Conservation (phyloP, 2,329 filamentous ascomycete species). For the Aspergillus sp. region DNA sequence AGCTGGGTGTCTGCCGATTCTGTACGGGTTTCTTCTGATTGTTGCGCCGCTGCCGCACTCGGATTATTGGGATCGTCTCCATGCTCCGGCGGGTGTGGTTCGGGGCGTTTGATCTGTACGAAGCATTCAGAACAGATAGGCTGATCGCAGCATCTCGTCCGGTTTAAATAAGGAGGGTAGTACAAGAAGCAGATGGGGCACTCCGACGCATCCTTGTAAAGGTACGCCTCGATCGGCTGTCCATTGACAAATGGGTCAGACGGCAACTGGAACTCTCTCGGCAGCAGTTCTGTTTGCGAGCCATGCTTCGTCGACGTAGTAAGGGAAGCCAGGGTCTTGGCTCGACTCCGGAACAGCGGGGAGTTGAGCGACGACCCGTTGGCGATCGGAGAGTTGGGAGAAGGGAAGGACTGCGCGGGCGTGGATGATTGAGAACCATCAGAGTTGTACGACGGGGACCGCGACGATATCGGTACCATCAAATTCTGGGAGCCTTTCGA, state of each 20-base stretch:
- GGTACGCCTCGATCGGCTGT: constrained; percentile 81
- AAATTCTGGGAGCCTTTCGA: constrained; percentile 57
- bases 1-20: constrained; percentile 52
- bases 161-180: constrained; percentile 90
- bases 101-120: constrained; percentile 92
- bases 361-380: constrained; percentile 42
- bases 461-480: constrained; percentile 68
- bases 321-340: constrained; percentile 80
- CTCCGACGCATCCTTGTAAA: constrained; percentile 85
- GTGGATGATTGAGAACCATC: constrained; percentile 61
- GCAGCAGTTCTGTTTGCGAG: constrained; percentile 62
- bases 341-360: constrained; percentile 67
- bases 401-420: constrained; percentile 53
- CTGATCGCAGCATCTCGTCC: constrained; percentile 90
- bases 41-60: constrained; percentile 11
- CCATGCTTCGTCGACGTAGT: constrained; percentile 67
- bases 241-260: constrained; percentile 85
- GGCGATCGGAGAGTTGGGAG: constrained; percentile 48
- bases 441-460: constrained; percentile 71
- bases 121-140: constrained; percentile 97
- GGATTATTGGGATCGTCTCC: constrained; percentile 39
- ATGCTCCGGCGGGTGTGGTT: constrained; percentile 83
- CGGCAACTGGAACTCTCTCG: constrained; percentile 70
- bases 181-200: constrained; percentile 96
- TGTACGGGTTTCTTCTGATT: constrained; percentile 26